A percentile compares a stretch with the other conserved stretches of the same genome.
Evolutionary conservation across 148 eudicot species (phyloP).

Genomic region (Cornus suecica): DNA sequence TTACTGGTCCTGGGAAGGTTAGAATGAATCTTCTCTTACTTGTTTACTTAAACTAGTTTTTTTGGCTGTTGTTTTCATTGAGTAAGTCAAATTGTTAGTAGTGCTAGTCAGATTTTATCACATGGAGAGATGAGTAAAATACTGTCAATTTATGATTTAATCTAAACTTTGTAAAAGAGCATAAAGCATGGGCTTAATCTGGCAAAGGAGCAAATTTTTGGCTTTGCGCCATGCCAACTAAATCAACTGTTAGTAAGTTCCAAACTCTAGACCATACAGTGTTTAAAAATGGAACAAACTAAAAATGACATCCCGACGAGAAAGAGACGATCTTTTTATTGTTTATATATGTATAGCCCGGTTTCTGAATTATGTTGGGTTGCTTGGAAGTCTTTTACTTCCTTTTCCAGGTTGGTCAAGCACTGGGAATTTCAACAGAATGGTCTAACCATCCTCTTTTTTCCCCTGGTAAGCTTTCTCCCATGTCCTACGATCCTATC

Average conservation of each 20-base stretch:
- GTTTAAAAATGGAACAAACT: neutral
- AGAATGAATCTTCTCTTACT: constrained; percentile 5
- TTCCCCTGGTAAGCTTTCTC: constrained; percentile 48
- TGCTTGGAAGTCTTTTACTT: neutral
- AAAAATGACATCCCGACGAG: no score
- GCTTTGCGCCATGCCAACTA: no score
- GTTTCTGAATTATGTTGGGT: neutral
- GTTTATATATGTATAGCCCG: neutral
- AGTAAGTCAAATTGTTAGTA: no score
- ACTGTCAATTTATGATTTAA: neutral
- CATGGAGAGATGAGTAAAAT: neutral
- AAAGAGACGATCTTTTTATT: no score
- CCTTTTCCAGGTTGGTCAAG: constrained; percentile 73
- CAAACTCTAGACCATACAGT: neutral
- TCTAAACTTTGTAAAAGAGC: no score
- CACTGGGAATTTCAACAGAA: constrained; percentile 82
- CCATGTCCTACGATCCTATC: neutral
- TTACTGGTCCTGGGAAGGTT: constrained; percentile 97
- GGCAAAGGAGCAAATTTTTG: no score
- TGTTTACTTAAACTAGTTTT: neutral
- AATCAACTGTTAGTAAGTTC: no score
- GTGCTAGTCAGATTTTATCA: neutral
- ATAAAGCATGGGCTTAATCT: no score
- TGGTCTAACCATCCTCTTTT: constrained; percentile 92
- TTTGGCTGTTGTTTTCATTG: neutral